Evolutionary conservation across 106 monocot genomes (phyloP), one percentile per base, ranked within the genome.

Genomic region (Vanilla planifolia): DNA sequence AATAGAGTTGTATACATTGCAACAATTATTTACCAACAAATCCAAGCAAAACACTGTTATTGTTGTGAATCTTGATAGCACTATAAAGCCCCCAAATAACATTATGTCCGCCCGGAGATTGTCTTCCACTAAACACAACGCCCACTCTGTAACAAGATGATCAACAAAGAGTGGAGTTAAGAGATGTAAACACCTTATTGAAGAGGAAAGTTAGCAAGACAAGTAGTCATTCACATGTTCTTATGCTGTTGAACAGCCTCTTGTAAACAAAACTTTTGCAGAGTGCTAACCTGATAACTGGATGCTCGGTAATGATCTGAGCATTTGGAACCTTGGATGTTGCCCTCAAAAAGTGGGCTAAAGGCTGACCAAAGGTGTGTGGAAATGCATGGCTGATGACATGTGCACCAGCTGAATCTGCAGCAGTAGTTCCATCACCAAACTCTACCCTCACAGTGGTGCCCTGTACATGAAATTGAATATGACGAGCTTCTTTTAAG

Each of bases 81-180:
- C 66, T 53, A 73, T 79, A 59, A 55, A 91, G 81, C 24, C 96
- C 96, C 87, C 91, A 96, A 37, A 96, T 76, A 32, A 96, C 91
- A 88, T 96, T 96, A 60, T 96, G 96, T 20, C 96, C 96, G 71
- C 96, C 96, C 35, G 91, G 90, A 48, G 96, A 96, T 33, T 91
- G 96, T 53, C 96, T 87, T 53, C 91, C 91, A 68, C 72, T 81
- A 71, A 96, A 96, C 26, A 96, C 91, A 11, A 96, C 55, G 52
- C 91, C 96, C 45, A 88, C 96, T 75, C 96, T 96, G 84, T 61
- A 79, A 70, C 13, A 57, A 48, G 26, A 23, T 6, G 29, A 17
- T 7, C 50, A 50, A 26, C 5, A 32, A 53, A 53, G 22, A 5
- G 13, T 7, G 0, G 32, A n/a, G 9, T 53, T 29, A n/a, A n/a